Percentiles rank a stretch among this genome's conserved stretches.
Evolutionary conservation across 176 grass and related monocot species (phyloP).

Genomic region (Thalia dealbata): DNA sequence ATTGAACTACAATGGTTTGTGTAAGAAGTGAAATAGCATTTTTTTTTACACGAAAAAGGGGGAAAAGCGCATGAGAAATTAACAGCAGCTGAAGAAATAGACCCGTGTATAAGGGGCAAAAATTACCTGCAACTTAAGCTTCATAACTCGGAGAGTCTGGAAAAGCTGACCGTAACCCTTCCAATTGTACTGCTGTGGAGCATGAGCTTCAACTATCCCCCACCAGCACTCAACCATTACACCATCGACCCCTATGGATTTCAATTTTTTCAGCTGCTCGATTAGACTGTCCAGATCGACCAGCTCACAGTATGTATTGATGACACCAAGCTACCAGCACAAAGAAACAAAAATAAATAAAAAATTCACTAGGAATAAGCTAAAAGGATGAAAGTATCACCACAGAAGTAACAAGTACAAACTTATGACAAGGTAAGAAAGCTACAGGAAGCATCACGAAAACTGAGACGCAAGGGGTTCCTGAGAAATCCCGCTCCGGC

Average conservation of each 20-base stretch:
- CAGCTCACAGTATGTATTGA: slow-evolving; percentile 44
- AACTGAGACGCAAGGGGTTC: slow-evolving; percentile 67
- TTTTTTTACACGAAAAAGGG: not conserved
- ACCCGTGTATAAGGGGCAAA: not conserved
- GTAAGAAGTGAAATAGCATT: not conserved
- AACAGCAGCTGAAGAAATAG: not conserved
- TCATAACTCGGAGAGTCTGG: slow-evolving; percentile 43
- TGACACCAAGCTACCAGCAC: slow-evolving; percentile 38
- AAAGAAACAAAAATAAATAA: not conserved
- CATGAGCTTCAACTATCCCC: slow-evolving; percentile 63
- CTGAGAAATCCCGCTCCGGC: slow-evolving; percentile 58
- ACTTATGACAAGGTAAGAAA: not conserved
- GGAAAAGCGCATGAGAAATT: not conserved
- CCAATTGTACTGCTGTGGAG: slow-evolving; percentile 68
- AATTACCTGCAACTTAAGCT: slow-evolving; percentile 78
- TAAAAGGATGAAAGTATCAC: not conserved
- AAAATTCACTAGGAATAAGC: not conserved
- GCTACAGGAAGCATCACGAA: slow-evolving; percentile 81
- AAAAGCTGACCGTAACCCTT: slow-evolving; percentile 66
- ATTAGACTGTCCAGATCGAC: slow-evolving; percentile 46
- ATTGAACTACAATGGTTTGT: not conserved
- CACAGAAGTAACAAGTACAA: not conserved
- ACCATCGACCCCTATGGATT: slow-evolving; percentile 55
- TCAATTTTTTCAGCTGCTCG: slow-evolving; percentile 50
- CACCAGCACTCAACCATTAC: slow-evolving; percentile 96